Base-by-base conservation (phyloP, 192 early-diverging fungal species). In the Rhizophagus clarus region DNA sequence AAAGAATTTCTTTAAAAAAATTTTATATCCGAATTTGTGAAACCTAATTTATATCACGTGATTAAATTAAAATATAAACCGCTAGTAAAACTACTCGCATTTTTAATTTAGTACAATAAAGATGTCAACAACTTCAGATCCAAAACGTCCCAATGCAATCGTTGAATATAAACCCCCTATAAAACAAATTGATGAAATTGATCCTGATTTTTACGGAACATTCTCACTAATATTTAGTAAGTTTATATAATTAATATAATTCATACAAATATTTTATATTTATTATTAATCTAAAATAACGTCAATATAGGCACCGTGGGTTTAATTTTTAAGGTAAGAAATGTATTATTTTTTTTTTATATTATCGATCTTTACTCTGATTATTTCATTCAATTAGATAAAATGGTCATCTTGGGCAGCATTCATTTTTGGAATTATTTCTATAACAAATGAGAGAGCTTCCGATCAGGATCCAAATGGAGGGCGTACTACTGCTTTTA, bases 171-270 rank as follows among this genome's bases (percentile, higher is more conserved):
- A 26, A 29, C 24, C n/a, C 1, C 45, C 28, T 4, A 47, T n/a
- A 49, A 72, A 72, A 72, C 12, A 51, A 28, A 8, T 49, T n/a
- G 71, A 72, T 47, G 71, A 72, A 72, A 72, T 72, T 49, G 71
- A 72, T 29, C 71, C 42, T 17, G 71, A 72, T 29, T 15, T 72
- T 29, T 72, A 28, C 31, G 71, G 71, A 72, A 47, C 45, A 15
- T n/a, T 28, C 20, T 72, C 71, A 72, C 26, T 72, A 49, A 24
- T 72, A 49, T 72, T 72, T 8, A 72, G 71, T 72, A 11, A 49
- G 70, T 72, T 17, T 22, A 6, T 14, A 17, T 51, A 15, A 15
- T 72, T 17, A 5, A 6, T 14, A 17, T 51, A 15, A 15, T 1
- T 15, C 47, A 51, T 15, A 51, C 37, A 40, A n/a, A 40, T 40